phyloP scores from a whole-genome alignment of 1,284 basidiomycete genomes.

The Moniliophthora roreri region DNA sequence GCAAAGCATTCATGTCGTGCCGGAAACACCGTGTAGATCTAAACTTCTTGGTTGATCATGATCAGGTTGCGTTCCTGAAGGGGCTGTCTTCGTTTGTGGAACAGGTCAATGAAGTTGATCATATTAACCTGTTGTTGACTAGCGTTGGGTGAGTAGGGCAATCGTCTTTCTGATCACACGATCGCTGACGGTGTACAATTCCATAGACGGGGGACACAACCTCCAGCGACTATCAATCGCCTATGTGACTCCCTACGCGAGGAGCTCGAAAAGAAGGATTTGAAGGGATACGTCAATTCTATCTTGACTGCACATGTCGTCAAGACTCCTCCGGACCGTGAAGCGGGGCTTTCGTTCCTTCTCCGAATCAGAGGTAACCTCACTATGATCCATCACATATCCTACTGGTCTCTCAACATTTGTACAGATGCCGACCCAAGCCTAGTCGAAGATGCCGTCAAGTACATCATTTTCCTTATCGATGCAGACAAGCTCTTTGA shows the following conservation, averaged over 20 bases:
- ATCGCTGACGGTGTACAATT: background rate
- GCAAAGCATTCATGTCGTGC: constrained; percentile 87
- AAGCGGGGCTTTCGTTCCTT: constrained; percentile 80
- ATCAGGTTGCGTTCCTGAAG: constrained; percentile 67
- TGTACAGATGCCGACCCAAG: constrained; percentile 65
- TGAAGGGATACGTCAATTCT: constrained; percentile 84
- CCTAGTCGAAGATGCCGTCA: constrained; percentile 93
- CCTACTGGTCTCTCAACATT: background rate
- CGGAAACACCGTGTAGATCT: constrained; percentile 94
- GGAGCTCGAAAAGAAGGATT: constrained; percentile 72
- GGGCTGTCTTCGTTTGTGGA: constrained; percentile 65
- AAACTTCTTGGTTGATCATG: constrained; percentile 83
- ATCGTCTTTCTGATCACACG: constrained; percentile 1
- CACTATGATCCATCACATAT: background rate
- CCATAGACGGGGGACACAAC: constrained; percentile 55
- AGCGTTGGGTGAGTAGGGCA: constrained; percentile 65
- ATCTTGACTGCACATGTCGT: constrained; percentile 93
- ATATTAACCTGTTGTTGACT: constrained; percentile 92
- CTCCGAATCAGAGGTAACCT: constrained; percentile 71
- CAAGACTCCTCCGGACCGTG: constrained; percentile 90
- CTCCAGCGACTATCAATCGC: constrained; percentile 59
- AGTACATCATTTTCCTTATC: constrained; percentile 98
- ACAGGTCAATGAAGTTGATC: constrained; percentile 88
- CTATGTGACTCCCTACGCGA: constrained; percentile 81
- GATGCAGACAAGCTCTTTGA: constrained; percentile 93